Percentiles rank a stretch among this genome's conserved stretches.
Conservation (phyloP, 805 yeast species). For the Yamadazyma endophytica region DNA sequence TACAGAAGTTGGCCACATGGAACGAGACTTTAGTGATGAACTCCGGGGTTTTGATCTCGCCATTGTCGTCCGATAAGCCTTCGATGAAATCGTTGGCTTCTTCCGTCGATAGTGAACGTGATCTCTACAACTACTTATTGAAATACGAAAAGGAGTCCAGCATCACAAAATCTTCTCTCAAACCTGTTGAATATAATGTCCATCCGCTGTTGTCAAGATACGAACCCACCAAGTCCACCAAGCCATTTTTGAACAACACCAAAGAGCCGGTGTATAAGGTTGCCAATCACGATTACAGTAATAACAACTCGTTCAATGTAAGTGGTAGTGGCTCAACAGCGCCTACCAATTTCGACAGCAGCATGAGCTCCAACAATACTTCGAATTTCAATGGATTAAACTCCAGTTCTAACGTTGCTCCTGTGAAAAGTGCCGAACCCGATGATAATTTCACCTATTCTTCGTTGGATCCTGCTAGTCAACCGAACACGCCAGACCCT, state of each 20-base stretch:
- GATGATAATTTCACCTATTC: constrained; percentile 11
- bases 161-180: constrained; percentile 41
- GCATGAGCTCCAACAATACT: background rate
- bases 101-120: constrained; percentile 78
- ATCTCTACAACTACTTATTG: constrained; percentile 65
- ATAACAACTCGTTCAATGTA: too few relatives aligned
- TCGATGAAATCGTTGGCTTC: constrained; percentile 78
- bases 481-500: constrained; percentile 25
- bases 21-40: constrained; percentile 80
- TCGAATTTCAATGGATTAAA: too few relatives aligned
- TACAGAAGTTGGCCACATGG: constrained; percentile 85
- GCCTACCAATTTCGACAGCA: background rate
- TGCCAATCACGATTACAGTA: constrained; percentile 1
- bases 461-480: constrained; percentile 33
- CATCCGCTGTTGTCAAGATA: constrained; percentile 58
- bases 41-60: constrained; percentile 77
- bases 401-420: too few relatives aligned
- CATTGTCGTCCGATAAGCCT: constrained; percentile 52
- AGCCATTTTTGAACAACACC: constrained; percentile 30
- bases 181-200: constrained; percentile 66
- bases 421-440: constrained; percentile 2
- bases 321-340: constrained; percentile 1
- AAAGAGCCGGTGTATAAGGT: background rate
- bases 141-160: constrained; percentile 35
- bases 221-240: constrained; percentile 21